A percentile compares a stretch with the other conserved stretches of the same genome.
Evolutionary conservation across 2,329 filamentous ascomycete genomes (phyloP).

Genomic region (Alternaria tenuissima): DNA sequence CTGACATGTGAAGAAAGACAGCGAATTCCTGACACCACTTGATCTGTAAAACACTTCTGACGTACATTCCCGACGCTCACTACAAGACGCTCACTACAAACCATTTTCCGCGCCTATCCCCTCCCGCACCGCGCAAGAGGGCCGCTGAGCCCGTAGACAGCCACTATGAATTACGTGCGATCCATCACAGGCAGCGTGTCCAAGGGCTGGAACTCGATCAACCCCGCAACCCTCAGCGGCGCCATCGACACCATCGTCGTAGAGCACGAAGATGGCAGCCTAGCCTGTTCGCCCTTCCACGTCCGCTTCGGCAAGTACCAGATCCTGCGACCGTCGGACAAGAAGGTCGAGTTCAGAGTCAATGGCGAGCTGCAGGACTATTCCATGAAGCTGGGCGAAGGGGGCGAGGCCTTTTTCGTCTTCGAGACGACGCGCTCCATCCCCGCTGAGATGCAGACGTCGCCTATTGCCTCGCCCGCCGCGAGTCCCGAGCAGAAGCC

Average conservation of each 20-base stretch:
- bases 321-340: constrained; percentile 90
- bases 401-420: constrained; percentile 97
- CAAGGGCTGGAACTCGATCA: constrained; percentile 99
- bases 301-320: constrained; percentile 99
- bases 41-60: constrained; percentile 9
- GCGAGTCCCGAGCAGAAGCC: constrained; percentile 76
- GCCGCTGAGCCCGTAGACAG: constrained; percentile 23
- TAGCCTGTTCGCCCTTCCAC: constrained; percentile 96
- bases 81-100: not conserved
- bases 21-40: not conserved
- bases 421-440: constrained; percentile 94
- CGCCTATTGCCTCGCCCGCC: constrained; percentile 89
- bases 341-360: constrained; percentile 98
- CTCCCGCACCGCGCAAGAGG: constrained; percentile 5
- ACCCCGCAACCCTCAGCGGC: constrained; percentile 94
- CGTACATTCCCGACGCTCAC: constrained; percentile 2
- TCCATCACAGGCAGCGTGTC: constrained; percentile 95
- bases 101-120: not conserved
- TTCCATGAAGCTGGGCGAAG: constrained; percentile 98
- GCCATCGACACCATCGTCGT: constrained; percentile 99
- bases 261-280: constrained; percentile 86
- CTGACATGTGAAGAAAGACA: constrained; percentile 21
- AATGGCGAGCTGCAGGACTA: constrained; percentile 92
- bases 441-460: constrained; percentile 92
- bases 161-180: constrained; percentile 93